Percentiles rank a stretch among this genome's conserved stretches.
These are phyloP conservation scores for Tetrahymena thermophila DNA, from an alignment of 73 alveolate species.

Conservation along the genomic window DNA sequence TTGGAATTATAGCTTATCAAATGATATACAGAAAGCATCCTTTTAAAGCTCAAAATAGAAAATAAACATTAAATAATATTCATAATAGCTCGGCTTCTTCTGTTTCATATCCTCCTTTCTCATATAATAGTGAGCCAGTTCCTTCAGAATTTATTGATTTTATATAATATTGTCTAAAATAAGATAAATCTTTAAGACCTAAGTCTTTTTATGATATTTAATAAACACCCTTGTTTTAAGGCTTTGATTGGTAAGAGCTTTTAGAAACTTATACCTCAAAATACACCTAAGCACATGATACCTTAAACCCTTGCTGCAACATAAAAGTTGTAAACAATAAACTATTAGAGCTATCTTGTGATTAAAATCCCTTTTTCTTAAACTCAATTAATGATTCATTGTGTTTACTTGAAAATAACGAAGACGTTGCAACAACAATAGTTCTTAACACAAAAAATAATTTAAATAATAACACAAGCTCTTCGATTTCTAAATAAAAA, in stretches of 20 bases:
- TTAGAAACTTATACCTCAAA: background rate
- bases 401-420: background rate
- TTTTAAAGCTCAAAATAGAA: background rate
- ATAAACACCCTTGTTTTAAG: background rate
- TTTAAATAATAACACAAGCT: background rate
- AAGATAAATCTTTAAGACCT: background rate
- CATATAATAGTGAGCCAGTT: background rate
- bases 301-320: background rate
- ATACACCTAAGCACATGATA: background rate
- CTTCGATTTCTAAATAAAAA: background rate
- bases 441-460: background rate
- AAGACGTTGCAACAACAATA: background rate
- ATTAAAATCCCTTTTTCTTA: background rate
- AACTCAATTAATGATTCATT: background rate
- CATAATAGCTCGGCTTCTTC: background rate
- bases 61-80: background rate
- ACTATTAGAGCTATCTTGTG: background rate
- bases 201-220: background rate
- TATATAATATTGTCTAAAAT: background rate
- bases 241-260: background rate
- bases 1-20: background rate
- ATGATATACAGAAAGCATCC: background rate
- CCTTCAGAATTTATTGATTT: background rate
- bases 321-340: background rate
- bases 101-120: background rate